phyloP scores from a whole-genome alignment of 345 rosid species.

The Melaleuca quinquenervia region DNA sequence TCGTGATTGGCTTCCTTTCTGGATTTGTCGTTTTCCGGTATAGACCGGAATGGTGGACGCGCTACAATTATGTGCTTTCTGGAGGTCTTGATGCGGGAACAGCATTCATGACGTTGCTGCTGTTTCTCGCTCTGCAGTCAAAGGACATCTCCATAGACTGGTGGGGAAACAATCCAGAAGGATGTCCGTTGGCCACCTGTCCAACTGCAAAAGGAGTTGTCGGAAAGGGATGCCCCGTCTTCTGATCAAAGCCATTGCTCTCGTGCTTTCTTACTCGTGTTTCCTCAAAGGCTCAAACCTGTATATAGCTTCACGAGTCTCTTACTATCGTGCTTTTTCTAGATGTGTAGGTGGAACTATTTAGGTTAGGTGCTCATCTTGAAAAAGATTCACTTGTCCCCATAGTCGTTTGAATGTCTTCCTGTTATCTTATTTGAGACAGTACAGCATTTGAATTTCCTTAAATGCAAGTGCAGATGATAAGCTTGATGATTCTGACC shows the following conservation, averaged over 20 bases:
- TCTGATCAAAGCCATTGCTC: background rate
- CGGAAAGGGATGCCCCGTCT: conserved; percentile 47
- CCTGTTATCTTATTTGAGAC: background rate
- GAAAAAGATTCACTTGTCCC: background rate
- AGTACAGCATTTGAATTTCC: background rate
- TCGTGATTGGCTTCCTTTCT: conserved; percentile 37
- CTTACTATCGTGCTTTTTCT: background rate
- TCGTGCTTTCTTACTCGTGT: background rate
- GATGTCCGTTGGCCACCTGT: conserved; percentile 56
- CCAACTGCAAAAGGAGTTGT: conserved; percentile 55
- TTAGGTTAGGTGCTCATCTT: background rate
- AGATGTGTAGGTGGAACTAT: background rate
- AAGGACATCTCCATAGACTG: conserved; percentile 28
- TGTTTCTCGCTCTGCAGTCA: conserved; percentile 42
- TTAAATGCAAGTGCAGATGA: background rate
- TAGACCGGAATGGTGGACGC: conserved; percentile 42
- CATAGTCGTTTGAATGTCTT: background rate
- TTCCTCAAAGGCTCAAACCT: conserved; percentile 3
- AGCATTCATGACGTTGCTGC: conserved; percentile 50
- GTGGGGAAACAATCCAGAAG: conserved; percentile 65
- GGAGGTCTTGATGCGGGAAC: conserved; percentile 81
- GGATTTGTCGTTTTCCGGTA: conserved; percentile 44
- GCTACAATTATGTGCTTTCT: conserved; percentile 55
- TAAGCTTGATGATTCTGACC: background rate
- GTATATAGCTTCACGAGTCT: background rate